A percentile compares a stretch with the other conserved stretches of the same genome.
phyloP scores from a whole-genome alignment of 306 rosid species.

The Mimosa bimucronata region DNA sequence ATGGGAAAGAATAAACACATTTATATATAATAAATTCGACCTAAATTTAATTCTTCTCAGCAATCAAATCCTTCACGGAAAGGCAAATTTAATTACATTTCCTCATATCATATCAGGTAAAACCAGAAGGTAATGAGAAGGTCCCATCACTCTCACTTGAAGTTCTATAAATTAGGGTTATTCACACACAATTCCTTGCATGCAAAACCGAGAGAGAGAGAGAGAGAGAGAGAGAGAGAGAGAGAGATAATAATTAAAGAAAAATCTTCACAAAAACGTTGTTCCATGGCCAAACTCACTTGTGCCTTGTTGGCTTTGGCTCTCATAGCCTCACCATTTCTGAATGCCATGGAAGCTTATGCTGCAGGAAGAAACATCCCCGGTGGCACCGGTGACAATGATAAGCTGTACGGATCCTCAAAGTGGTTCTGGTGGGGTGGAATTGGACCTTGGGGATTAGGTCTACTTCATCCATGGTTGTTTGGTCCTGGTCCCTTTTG shows the following conservation, averaged over 20 bases:
- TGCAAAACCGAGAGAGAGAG: conserved; percentile 26
- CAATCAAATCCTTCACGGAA: conserved; percentile 5
- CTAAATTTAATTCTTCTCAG: not conserved
- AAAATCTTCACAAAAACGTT: not conserved
- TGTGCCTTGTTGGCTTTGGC: conserved; percentile 21
- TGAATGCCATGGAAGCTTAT: conserved; percentile 35
- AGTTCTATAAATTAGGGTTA: conserved; percentile 40
- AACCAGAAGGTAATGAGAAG: not conserved
- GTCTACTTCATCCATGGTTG: not conserved
- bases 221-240: not conserved
- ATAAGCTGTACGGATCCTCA: conserved; percentile 12
- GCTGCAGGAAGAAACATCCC: conserved; percentile 41
- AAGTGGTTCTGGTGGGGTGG: not conserved
- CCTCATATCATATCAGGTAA: conserved; percentile 6
- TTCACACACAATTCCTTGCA: conserved; percentile 11
- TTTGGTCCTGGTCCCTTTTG: not conserved
- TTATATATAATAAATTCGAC: not conserved
- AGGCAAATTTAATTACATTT: conserved; percentile 14
- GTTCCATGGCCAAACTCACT: conserved; percentile 39
- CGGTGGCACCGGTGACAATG: not conserved
- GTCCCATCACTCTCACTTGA: not conserved
- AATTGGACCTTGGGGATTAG: not conserved
- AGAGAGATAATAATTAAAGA: not conserved
- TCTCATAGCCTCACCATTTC: conserved; percentile 31
- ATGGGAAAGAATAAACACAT: too few relatives aligned